Evolutionary conservation across 2,329 filamentous ascomycete genomes (phyloP).

Genomic region (Fusarium sp.): DNA sequence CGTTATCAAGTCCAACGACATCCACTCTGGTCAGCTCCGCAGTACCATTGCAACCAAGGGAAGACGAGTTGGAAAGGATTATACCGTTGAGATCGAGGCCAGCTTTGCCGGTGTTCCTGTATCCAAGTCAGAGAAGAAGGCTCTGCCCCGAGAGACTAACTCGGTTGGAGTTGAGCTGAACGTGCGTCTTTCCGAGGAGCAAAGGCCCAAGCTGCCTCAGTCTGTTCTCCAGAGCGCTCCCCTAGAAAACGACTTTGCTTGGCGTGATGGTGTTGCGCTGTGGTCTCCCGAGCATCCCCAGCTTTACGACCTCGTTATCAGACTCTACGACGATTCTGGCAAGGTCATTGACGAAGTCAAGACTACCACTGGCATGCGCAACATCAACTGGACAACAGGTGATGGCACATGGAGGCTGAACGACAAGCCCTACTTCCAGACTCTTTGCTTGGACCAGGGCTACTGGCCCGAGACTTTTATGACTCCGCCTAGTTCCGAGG

Average conservation of each 20-base stretch:
- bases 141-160: constrained; percentile 65
- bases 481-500: constrained; percentile 67
- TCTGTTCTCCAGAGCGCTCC: constrained; percentile 53
- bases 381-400: constrained; percentile 70
- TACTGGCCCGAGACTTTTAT: constrained; percentile 75
- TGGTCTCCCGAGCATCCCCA: constrained; percentile 73
- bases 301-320: constrained; percentile 69
- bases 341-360: constrained; percentile 68
- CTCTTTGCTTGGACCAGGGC: constrained; percentile 72
- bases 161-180: constrained; percentile 63
- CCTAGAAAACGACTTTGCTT: constrained; percentile 57
- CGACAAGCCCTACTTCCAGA: constrained; percentile 71
- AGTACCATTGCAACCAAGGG: constrained; percentile 66
- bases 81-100: constrained; percentile 68
- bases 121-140: constrained; percentile 58
- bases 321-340: constrained; percentile 61
- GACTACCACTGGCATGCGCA: constrained; percentile 74
- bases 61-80: constrained; percentile 61
- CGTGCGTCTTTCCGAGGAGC: constrained; percentile 63
- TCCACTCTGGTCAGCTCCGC: constrained; percentile 65
- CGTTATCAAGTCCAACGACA: constrained; percentile 68
- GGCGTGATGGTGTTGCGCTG: constrained; percentile 71
- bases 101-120: constrained; percentile 65
- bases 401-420: constrained; percentile 74
- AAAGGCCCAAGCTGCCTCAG: constrained; percentile 57